These are phyloP conservation scores for Cutaneotrichosporon cavernicola DNA, from an alignment of 1,284 basidiomycete genomes.

Conservation along the genomic window DNA sequence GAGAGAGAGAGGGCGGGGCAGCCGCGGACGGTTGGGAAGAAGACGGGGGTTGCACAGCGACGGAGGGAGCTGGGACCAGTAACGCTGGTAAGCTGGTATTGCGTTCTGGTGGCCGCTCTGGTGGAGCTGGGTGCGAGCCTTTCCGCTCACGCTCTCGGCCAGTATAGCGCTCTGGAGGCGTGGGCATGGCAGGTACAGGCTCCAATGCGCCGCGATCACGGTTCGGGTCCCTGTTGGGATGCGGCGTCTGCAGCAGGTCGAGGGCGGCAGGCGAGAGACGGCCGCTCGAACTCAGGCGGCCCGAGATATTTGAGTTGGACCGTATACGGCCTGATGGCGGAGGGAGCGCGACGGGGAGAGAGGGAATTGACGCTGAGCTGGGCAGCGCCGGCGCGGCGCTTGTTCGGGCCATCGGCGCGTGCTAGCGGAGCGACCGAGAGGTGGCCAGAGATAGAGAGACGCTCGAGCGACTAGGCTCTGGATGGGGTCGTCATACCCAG, in stretches of 20 bases:
- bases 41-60: background rate
- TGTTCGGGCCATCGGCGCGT: conserved; percentile 21
- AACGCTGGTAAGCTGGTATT: background rate
- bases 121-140: background rate
- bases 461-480: conserved; percentile 3
- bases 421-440: background rate
- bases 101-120: background rate
- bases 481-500: background rate
- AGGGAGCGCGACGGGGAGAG: conserved; percentile 10
- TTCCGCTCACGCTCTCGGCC: background rate
- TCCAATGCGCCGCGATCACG: background rate
- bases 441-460: background rate
- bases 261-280: background rate
- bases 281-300: background rate
- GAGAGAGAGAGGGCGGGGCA: background rate
- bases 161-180: background rate
- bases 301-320: conserved; percentile 17
- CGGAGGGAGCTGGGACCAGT: background rate
- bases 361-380: conserved; percentile 10
- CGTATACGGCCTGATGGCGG: conserved; percentile 17
- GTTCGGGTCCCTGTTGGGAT: background rate
- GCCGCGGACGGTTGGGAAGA: background rate
- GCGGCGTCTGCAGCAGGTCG: background rate
- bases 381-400: conserved; percentile 1
- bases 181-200: background rate